phyloP scores from a whole-genome alignment of 768 basidiomycete species.

The Hebeloma cylindrosporum region DNA sequence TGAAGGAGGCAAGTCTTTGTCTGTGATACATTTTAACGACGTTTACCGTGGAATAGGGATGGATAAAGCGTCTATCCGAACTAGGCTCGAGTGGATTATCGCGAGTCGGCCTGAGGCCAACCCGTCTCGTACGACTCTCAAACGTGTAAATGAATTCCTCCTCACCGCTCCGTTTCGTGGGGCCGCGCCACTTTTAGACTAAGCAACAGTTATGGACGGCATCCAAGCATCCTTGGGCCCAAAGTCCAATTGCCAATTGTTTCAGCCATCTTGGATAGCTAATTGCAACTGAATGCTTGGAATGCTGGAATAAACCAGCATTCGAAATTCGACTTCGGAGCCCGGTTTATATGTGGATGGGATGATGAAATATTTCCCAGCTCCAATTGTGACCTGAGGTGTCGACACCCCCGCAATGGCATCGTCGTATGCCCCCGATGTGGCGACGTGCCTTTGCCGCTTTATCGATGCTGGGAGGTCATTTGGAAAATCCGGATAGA shows the following conservation, averaged over 20 bases:
- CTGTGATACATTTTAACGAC: background rate
- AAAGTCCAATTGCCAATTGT: too few species aligned
- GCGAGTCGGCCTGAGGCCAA: slow-evolving; percentile 73
- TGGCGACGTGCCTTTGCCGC: slow-evolving; percentile 43
- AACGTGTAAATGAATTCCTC: slow-evolving; percentile 38
- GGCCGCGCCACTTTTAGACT: too few species aligned
- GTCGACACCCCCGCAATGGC: slow-evolving; percentile 70
- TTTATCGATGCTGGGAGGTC: slow-evolving; percentile 17
- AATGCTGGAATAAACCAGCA: slow-evolving; percentile 58
- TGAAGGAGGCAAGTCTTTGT: too few species aligned
- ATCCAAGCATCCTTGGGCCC: too few species aligned
- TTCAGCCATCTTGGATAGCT: too few species aligned
- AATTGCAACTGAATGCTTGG: slow-evolving; percentile 25
- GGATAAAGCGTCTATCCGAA: slow-evolving; percentile 64
- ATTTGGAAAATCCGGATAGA: slow-evolving; percentile 41
- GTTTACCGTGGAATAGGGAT: background rate
- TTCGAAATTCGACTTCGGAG: slow-evolving; percentile 52
- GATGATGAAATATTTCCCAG: slow-evolving; percentile 71
- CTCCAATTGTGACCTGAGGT: slow-evolving; percentile 45
- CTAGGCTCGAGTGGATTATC: slow-evolving; percentile 85
- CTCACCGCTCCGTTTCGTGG: slow-evolving; percentile 18
- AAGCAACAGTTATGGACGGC: too few species aligned
- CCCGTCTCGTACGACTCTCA: slow-evolving; percentile 77
- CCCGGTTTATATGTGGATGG: slow-evolving; percentile 74
- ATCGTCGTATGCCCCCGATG: slow-evolving; percentile 83